Evolutionary conservation across 2,329 filamentous ascomycete genomes (phyloP), one percentile per base, ranked within the genome.

Genomic region (Geosmithia putterillii): DNA sequence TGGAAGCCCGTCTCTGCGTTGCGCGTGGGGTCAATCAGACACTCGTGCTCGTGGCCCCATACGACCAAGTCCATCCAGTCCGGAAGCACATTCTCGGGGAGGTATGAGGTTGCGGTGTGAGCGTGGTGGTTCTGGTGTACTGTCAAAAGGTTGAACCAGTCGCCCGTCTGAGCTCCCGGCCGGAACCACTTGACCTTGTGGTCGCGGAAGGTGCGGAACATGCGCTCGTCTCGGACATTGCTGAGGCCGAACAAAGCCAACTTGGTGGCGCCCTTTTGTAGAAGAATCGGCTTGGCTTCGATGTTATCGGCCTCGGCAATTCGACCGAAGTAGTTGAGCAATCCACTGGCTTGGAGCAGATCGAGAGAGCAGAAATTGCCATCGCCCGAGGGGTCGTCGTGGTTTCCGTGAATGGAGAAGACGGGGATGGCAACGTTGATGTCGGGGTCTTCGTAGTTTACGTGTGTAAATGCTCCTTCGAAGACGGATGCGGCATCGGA

Each of bases 31-130:
- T 95, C 81, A 49, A 98, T 94, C 7, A 90, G 60, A 56, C 92
- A 98, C 60, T 98, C 90, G 57, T 98, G 92, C 61, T 98, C 92
- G 55, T 98, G 92, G 3, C 92, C 92, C 92, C 92, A 98, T 42
- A 98, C 75, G 0, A 98, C 79, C 4, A 98, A 71, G 56, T 98
- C 84, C 49, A 98, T 68, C 66, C 94, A 96, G 17, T 87, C 81
- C 0, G 92, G 94, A 1, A 98, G 69, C 54, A 95, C 92, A 52
- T 83, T 87, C 56, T 98, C 94, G 0, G 94, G 90, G 0, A 98
- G 73, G 56, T 95, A 96, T n/a, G 86, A 83, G 0, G 90, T 96
- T 17, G 89, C 79, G 0, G 86, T 94, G 56, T 95, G 83, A 0
- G 89, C 86, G 54, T 92, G 80, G 55, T 96, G 92, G 52, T 98